These are phyloP conservation scores for Irpex sp. DNA, from an alignment of 1,284 basidiomycete species.

Conservation along the genomic window DNA sequence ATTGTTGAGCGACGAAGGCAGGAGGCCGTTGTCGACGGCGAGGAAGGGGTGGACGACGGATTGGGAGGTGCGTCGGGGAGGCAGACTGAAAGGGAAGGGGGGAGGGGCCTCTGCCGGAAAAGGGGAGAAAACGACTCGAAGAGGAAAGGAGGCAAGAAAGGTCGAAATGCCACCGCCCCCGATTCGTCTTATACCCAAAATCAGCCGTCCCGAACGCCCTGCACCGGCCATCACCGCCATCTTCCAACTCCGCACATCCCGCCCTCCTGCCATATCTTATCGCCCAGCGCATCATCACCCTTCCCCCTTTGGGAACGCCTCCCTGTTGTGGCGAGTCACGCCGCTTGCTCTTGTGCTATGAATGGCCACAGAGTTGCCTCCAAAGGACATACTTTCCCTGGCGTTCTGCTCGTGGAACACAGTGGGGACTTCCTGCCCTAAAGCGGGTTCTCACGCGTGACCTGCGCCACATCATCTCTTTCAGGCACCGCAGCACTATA, in stretches of 20 bases:
- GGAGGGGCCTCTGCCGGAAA: slow-evolving; percentile 12
- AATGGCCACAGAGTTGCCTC: not conserved
- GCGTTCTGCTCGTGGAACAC: not conserved
- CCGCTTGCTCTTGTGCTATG: not conserved
- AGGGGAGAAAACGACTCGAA: slow-evolving; percentile 18
- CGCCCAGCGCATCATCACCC: not conserved
- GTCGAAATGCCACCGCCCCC: slow-evolving; percentile 7
- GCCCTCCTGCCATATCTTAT: slow-evolving; percentile 12
- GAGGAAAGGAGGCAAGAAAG: slow-evolving; percentile 16
- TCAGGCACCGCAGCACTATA: slow-evolving; percentile 19
- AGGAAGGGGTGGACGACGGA: slow-evolving; percentile 23
- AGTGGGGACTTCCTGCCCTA: slow-evolving; percentile 14
- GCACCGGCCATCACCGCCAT: slow-evolving; percentile 5
- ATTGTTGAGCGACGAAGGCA: slow-evolving; percentile 1
- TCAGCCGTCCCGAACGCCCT: slow-evolving; percentile 6
- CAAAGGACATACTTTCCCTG: not conserved
- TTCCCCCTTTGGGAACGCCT: not conserved
- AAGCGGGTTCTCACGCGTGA: slow-evolving; percentile 26
- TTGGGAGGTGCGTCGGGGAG: slow-evolving; percentile 8
- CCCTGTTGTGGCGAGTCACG: not conserved
- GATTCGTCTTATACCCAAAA: slow-evolving; percentile 16
- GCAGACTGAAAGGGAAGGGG: slow-evolving; percentile 13
- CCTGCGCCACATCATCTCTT: slow-evolving; percentile 20
- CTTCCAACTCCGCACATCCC: slow-evolving; percentile 9
- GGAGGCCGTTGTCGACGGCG: slow-evolving; percentile 10